phyloP scores from a whole-genome alignment of 2,329 filamentous ascomycete species.

The Paraphaeosphaeria sporulosa region DNA sequence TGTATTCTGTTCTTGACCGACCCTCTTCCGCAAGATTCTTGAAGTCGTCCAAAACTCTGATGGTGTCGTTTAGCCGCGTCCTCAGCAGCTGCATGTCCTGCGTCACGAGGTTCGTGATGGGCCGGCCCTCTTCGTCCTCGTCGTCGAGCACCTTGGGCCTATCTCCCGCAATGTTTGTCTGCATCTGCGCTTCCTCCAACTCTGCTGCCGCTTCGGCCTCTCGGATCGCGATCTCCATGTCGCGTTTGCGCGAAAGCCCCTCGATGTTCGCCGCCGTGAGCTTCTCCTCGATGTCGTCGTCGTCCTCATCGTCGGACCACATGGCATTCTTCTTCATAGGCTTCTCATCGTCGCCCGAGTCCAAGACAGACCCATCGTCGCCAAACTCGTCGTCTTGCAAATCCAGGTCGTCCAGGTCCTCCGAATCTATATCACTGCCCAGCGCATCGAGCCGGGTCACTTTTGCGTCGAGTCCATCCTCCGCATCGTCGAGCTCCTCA shows the following conservation, averaged over 20 bases:
- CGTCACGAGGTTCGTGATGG: slow-evolving; percentile 67
- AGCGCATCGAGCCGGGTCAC: slow-evolving; percentile 50
- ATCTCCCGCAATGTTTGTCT: slow-evolving; percentile 91
- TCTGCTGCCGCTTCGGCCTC: slow-evolving; percentile 86
- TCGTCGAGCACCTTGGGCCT: slow-evolving; percentile 71
- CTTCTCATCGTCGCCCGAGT: slow-evolving; percentile 67
- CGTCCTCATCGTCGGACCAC: slow-evolving; percentile 97
- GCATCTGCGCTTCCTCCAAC: slow-evolving; percentile 81
- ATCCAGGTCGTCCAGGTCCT: slow-evolving; percentile 48
- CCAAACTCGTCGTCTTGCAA: slow-evolving; percentile 51
- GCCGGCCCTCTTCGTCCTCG: slow-evolving; percentile 66
- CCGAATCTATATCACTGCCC: slow-evolving; percentile 47
- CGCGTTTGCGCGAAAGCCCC: slow-evolving; percentile 84
- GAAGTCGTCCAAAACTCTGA: slow-evolving; percentile 90
- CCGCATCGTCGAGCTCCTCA: slow-evolving; percentile 34
- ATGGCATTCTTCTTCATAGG: slow-evolving; percentile 64
- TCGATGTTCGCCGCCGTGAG: slow-evolving; percentile 96
- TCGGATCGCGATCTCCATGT: slow-evolving; percentile 77
- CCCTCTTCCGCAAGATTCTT: slow-evolving; percentile 79
- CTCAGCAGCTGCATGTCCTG: slow-evolving; percentile 91
- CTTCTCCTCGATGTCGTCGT: slow-evolving; percentile 86
- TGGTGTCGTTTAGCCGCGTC: slow-evolving; percentile 88
- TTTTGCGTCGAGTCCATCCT: slow-evolving; percentile 38
- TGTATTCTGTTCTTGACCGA: slow-evolving; percentile 87
- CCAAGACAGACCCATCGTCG: slow-evolving; percentile 55